Percentiles rank a stretch among this genome's conserved stretches.
Conservation (phyloP, 805 yeast genomes). For the Schizosaccharomyces octosporus region DNA sequence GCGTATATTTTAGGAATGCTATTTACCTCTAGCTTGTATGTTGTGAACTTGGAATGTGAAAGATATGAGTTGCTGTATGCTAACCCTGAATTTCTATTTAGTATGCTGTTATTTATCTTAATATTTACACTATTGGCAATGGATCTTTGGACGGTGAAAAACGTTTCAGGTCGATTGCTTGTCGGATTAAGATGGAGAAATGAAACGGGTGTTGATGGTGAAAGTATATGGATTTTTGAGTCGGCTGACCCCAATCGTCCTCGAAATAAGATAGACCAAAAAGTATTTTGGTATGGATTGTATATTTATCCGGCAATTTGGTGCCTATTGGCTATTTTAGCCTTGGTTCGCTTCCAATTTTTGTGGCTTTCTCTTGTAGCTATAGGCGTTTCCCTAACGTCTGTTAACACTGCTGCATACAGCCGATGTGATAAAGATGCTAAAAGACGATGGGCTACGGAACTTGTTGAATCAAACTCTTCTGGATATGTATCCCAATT, state of each 20-base stretch:
- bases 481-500: background rate
- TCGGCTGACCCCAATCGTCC: conserved; percentile 39
- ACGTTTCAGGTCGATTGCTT: conserved; percentile 65
- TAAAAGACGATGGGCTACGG: background rate
- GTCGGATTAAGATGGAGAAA: conserved; percentile 95
- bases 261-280: conserved; percentile 79
- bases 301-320: conserved; percentile 58
- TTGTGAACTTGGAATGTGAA: background rate
- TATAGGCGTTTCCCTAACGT: conserved; percentile 3
- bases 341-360: conserved; percentile 56
- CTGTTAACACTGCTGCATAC: background rate
- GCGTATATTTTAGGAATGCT: conserved; percentile 48
- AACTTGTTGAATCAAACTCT: background rate
- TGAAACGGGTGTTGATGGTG: conserved; percentile 41
- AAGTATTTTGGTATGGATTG: conserved; percentile 60
- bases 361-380: conserved; percentile 14
- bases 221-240: conserved; percentile 69
- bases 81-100: conserved; percentile 3
- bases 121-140: conserved; percentile 57
- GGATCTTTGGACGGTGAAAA: conserved; percentile 85
- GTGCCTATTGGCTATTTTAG: conserved; percentile 50
- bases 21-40: conserved; percentile 33
- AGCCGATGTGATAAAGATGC: conserved; percentile 2
- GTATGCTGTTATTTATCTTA: conserved; percentile 51
- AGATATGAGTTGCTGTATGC: background rate